A percentile compares a stretch with the other conserved stretches of the same genome.
Evolutionary conservation across 441 rosid species (phyloP).

Genomic region (Rhodomyrtus psidioides): DNA sequence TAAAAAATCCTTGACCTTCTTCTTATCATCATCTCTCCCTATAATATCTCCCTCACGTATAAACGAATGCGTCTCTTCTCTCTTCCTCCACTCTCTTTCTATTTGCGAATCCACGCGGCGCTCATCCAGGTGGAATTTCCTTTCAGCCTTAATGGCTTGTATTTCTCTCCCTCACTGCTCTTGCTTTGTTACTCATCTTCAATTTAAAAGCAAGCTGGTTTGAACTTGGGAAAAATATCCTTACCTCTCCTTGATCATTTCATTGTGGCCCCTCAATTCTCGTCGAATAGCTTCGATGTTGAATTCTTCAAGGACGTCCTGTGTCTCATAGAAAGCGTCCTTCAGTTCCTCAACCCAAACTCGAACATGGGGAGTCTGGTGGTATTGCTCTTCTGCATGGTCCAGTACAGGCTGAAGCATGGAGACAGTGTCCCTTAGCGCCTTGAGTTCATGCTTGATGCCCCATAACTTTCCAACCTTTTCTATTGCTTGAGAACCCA

Average conservation of each 20-base stretch:
- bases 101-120: no score
- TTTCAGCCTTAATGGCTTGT: not conserved
- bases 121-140: fast-evolving
- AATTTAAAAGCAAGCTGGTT: no score
- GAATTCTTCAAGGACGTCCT: not conserved
- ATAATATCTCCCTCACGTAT: not conserved
- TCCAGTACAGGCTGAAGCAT: fast-evolving
- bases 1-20: fast-evolving
- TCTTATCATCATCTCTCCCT: not conserved
- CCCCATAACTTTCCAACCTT: not conserved
- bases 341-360: fast-evolving
- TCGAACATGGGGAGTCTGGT: fast-evolving
- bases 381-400: not conserved
- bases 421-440: fast-evolving
- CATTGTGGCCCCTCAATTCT: not conserved
- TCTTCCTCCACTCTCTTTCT: not conserved
- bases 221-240: not conserved
- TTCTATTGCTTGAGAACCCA: not conserved
- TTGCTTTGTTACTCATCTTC: fast-evolving
- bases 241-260: not conserved
- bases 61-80: not conserved
- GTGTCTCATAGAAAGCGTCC: fast-evolving
- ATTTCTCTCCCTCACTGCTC: not conserved
- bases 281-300: fast-evolving
- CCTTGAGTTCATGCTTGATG: not conserved